Conservation (phyloP, 768 basidiomycete genomes). For the Podaxis mareebaensis region DNA sequence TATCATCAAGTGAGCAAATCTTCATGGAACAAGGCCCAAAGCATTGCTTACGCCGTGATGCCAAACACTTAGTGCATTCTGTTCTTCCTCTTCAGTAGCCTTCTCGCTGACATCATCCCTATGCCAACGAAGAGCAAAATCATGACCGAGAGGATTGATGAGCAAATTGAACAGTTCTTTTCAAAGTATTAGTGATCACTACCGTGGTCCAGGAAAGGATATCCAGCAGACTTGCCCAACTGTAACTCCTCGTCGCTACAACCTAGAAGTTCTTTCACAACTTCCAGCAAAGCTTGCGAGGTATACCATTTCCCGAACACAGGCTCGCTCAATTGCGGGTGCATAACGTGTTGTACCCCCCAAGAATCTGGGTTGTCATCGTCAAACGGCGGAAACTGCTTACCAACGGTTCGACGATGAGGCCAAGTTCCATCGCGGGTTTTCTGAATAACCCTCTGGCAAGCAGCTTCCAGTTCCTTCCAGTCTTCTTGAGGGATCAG, state of each 20-base stretch:
- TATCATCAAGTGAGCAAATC: not conserved
- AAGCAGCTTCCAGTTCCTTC: conserved; percentile 46
- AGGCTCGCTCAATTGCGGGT: conserved; percentile 63
- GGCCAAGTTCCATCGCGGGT: conserved; percentile 67
- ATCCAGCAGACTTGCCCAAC: conserved; percentile 56
- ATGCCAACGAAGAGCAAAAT: conserved; percentile 80
- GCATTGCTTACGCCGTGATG: conserved; percentile 58
- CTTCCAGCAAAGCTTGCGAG: conserved; percentile 44
- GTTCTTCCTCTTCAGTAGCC: conserved; percentile 62
- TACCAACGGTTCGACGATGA: conserved; percentile 69
- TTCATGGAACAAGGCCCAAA: not conserved
- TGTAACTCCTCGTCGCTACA: conserved; percentile 64
- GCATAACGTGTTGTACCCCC: conserved; percentile 85
- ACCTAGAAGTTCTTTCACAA: conserved; percentile 47
- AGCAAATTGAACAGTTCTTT: conserved; percentile 76
- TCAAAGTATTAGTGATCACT: not conserved
- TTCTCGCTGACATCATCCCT: conserved; percentile 70
- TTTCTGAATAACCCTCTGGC: conserved; percentile 46
- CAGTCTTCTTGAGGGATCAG: conserved; percentile 48
- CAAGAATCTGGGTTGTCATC: conserved; percentile 64
- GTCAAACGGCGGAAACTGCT: conserved; percentile 76
- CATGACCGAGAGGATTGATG: conserved; percentile 63
- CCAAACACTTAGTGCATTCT: conserved; percentile 53
- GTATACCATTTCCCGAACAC: conserved; percentile 71
- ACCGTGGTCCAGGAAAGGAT: not conserved